These are phyloP conservation scores for Paspalum vaginatum DNA, from an alignment of 176 grass and related monocot genomes.

Conservation along the genomic window DNA sequence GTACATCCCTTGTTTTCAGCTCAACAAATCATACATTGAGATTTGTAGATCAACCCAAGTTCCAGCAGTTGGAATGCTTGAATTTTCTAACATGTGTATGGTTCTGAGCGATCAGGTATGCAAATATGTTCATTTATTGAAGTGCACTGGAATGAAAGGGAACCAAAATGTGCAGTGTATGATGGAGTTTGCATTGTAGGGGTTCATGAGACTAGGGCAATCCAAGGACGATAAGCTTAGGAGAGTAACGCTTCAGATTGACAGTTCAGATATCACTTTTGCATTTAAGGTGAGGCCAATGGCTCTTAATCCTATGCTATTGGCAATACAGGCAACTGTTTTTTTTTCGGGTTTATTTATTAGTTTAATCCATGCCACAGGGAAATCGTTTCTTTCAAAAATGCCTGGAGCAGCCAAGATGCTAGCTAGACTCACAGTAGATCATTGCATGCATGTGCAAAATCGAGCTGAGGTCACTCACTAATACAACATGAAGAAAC, in stretches of 20 bases:
- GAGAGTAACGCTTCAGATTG: conserved; percentile 75
- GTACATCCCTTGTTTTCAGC: conserved; percentile 49
- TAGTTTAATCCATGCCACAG: conserved; percentile 50
- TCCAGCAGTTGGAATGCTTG: conserved; percentile 70
- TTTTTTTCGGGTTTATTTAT: conserved; percentile 30
- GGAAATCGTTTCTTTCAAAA: conserved; percentile 81
- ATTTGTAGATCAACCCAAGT: conserved; percentile 89
- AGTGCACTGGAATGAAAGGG: conserved; percentile 31
- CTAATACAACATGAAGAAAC: conserved; percentile 14
- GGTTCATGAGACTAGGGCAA: conserved; percentile 74
- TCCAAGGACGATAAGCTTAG: conserved; percentile 79
- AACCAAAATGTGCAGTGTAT: conserved; percentile 25
- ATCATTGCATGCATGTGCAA: conserved; percentile 3
- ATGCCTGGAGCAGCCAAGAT: conserved; percentile 52
- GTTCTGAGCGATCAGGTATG: conserved; percentile 86
- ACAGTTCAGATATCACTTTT: conserved; percentile 83
- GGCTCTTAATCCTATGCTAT: conserved; percentile 28
- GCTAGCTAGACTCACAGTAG: conserved; percentile 17
- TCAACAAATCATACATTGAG: conserved; percentile 80
- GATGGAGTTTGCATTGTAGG: conserved; percentile 52
- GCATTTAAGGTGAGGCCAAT: conserved; percentile 69
- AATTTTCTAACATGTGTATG: conserved; percentile 91
- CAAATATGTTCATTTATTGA: conserved; percentile 7
- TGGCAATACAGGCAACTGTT: background rate
- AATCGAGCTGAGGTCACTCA: conserved; percentile 23